Evolutionary conservation across 495 filamentous ascomycete species (phyloP).

Genomic region (Penicillium coprophilum): DNA sequence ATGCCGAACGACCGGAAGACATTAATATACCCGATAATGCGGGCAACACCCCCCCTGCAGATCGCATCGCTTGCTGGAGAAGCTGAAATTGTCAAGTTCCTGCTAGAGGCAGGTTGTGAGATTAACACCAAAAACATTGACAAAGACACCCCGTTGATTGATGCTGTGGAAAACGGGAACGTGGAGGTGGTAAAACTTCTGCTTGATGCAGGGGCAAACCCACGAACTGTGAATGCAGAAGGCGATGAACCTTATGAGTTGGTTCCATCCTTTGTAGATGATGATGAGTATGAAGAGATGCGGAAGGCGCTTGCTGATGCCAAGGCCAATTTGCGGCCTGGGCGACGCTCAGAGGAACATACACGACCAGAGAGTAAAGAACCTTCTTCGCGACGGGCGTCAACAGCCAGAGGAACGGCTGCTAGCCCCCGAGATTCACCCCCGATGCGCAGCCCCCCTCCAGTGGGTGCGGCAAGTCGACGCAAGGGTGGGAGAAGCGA

Average conservation of each 20-base stretch:
- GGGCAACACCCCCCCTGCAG: constrained; percentile 90
- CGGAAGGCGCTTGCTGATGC: constrained; percentile 49
- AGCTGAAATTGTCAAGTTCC: constrained; percentile 66
- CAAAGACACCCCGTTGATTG: constrained; percentile 89
- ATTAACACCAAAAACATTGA: constrained; percentile 78
- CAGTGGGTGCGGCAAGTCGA: constrained; percentile 36
- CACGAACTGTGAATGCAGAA: constrained; percentile 78
- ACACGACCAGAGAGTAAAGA: constrained; percentile 52
- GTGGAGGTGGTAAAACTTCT: constrained; percentile 85
- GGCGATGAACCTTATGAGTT: constrained; percentile 86
- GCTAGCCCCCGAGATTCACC: constrained; percentile 65
- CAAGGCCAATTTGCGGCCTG: constrained; percentile 44
- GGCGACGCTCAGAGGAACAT: constrained; percentile 65
- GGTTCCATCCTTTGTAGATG: constrained; percentile 67
- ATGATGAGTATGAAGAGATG: constrained; percentile 64
- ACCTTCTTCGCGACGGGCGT: constrained; percentile 62
- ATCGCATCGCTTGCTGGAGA: constrained; percentile 83
- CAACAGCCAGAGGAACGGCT: constrained; percentile 45
- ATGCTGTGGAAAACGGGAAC: constrained; percentile 94
- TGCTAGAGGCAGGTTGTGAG: constrained; percentile 79
- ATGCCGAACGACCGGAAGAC: constrained; percentile 77
- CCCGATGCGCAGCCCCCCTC: constrained; percentile 53
- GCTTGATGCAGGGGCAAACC: constrained; percentile 83
- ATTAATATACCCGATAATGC: constrained; percentile 89
- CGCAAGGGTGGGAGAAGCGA: constrained; percentile 60